Evolutionary conservation across 352 stramenopile species (phyloP).

Genomic region (Globisporangium uncinulatum): DNA sequence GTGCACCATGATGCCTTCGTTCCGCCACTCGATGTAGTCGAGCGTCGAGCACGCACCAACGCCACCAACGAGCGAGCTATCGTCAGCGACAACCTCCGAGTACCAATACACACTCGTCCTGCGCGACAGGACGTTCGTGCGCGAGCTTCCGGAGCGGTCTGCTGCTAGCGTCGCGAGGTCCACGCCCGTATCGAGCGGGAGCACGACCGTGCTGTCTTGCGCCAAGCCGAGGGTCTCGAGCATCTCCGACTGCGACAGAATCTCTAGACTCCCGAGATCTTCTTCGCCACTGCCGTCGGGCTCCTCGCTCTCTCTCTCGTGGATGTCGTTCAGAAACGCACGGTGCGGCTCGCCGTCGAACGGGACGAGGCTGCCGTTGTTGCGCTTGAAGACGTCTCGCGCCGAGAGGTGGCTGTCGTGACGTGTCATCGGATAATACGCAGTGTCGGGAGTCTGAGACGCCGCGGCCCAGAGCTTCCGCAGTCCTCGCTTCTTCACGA

Average conservation of each 20-base stretch:
- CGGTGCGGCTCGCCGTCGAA: slow-evolving; percentile 86
- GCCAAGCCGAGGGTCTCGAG: slow-evolving; percentile 37
- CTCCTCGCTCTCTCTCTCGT: slow-evolving; percentile 39
- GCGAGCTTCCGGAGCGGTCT: slow-evolving; percentile 5
- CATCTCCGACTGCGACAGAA: slow-evolving; percentile 47
- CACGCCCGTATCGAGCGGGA: slow-evolving; percentile 46
- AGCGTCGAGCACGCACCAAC: slow-evolving; percentile 91
- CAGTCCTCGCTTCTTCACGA: slow-evolving; percentile 36
- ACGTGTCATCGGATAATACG: slow-evolving; percentile 66
- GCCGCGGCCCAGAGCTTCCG: slow-evolving; percentile 50
- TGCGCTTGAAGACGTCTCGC: slow-evolving; percentile 70
- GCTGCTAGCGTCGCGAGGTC: slow-evolving; percentile 27
- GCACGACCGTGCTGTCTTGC: slow-evolving; percentile 49
- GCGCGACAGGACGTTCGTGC: slow-evolving; percentile 13
- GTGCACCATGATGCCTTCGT: slow-evolving; percentile 94
- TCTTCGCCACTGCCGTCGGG: slow-evolving; percentile 37
- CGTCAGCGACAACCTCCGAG: slow-evolving; percentile 48
- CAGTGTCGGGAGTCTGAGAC: slow-evolving; percentile 26
- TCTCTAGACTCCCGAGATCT: slow-evolving; percentile 28
- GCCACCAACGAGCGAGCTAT: slow-evolving; percentile 39
- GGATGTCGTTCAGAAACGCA: slow-evolving; percentile 74
- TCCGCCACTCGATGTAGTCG: slow-evolving; percentile 90
- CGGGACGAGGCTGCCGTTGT: slow-evolving; percentile 67
- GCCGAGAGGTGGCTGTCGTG: slow-evolving; percentile 85
- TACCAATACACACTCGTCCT: slow-evolving; percentile 63